Conservation (phyloP, 1,284 basidiomycete species). For the Ganoderma multipileum region DNA sequence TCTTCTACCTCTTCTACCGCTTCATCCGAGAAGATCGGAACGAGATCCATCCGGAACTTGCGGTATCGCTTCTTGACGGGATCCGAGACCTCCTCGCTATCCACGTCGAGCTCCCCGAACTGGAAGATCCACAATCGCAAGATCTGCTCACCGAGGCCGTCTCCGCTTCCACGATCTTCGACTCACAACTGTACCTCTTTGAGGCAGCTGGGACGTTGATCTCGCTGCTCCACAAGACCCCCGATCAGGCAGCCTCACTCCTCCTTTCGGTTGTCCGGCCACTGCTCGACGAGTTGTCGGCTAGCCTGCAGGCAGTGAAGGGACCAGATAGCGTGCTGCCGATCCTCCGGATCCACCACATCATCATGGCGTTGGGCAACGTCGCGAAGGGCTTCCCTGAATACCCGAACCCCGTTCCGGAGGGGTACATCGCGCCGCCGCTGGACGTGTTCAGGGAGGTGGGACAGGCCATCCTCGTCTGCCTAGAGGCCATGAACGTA, state of each 20-base stretch:
- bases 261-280: slow-evolving; percentile 85
- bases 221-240: slow-evolving; percentile 73
- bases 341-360: slow-evolving; percentile 92
- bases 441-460: slow-evolving; percentile 87
- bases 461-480: slow-evolving; percentile 90
- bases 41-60: slow-evolving; percentile 82
- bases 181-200: slow-evolving; percentile 95
- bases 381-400: slow-evolving; percentile 98
- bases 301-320: slow-evolving; percentile 68
- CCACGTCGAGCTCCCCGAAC: slow-evolving; percentile 69
- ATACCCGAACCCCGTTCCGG: slow-evolving; percentile 72
- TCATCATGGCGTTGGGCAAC: slow-evolving; percentile 94
- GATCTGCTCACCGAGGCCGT: slow-evolving; percentile 85
- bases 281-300: slow-evolving; percentile 79
- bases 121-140: slow-evolving; percentile 64
- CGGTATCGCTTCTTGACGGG: slow-evolving; percentile 74
- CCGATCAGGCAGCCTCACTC: slow-evolving; percentile 77
- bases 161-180: slow-evolving; percentile 77
- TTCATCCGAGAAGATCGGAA: slow-evolving; percentile 89
- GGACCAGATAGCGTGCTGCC: slow-evolving; percentile 70
- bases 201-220: slow-evolving; percentile 91
- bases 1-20: slow-evolving; percentile 93
- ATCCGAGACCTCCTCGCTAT: slow-evolving; percentile 78
- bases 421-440: slow-evolving; percentile 75
- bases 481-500: slow-evolving; percentile 87